Base-by-base conservation (phyloP, 2,329 filamentous ascomycete genomes). In the Fusarium euwallaceae region DNA sequence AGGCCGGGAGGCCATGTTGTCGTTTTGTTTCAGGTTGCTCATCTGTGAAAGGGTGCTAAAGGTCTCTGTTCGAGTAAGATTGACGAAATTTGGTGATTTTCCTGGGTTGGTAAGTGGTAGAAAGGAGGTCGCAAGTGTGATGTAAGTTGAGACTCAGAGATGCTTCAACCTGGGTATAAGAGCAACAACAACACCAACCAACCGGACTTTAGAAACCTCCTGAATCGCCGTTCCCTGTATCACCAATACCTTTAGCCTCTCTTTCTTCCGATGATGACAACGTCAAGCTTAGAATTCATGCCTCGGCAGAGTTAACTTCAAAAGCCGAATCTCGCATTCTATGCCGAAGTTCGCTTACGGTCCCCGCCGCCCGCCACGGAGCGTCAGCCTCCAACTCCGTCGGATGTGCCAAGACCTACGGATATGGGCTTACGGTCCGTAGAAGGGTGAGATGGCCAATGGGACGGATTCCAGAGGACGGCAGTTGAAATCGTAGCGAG, bases 301-400 rank as follows among this genome's bases (percentile, higher is more conserved):
- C 36, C 12, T 36, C 16, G 34, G 32, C 16, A 6, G 34, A 59
- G 20, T 59, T 29, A 22, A 16, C 8, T 29, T 11, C 10, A n/a
- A 59, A 37, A 24, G 55, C 55, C 55, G 55, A 37, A 59, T 39
- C 27, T 59, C 55, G 55, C 55, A 24, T 14, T 6, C 32, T 3
- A 8, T 1, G 34, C 20, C 55, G 55, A 59, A 59, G 55, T 10
- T 39, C 55, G 55, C 55, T 37, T 37, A 24, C 16, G 8, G 5
- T 8, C 34, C 34, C 27, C 27, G 2, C 2, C 27, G 2, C 24
- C 20, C 34, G 2, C 55, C 32, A 37, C 55, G 20, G 55, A 59
- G 34, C 20, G 53, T 56, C 32, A 56, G 55, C 16, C 10, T 34
- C 22, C 20, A 59, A 59, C 14, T 59, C 55, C 55, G 55, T n/a